These are phyloP conservation scores for Saksenaea oblongispora DNA, from an alignment of 371 early-diverging fungal genomes.

Conservation along the genomic window DNA sequence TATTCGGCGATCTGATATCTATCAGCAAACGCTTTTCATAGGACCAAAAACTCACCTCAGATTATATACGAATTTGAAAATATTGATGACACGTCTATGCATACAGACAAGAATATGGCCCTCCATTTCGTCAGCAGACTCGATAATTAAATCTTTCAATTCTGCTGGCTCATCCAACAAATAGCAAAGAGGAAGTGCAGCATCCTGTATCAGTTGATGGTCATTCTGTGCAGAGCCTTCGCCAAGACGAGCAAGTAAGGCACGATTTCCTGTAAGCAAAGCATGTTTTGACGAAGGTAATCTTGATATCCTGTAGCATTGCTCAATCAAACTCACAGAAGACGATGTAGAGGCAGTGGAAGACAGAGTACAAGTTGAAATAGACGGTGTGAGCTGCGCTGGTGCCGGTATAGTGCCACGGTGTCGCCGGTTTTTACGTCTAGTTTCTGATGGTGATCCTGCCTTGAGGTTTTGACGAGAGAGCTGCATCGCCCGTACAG, in stretches of 20 bases:
- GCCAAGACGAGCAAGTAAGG: constrained; percentile 30
- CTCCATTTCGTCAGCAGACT: constrained; percentile 32
- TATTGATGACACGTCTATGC: constrained; percentile 44
- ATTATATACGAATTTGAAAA: constrained; percentile 50
- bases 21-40: neutral
- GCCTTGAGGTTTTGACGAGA: too few species aligned
- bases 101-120: constrained; percentile 50
- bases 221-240: constrained; percentile 4
- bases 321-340: neutral
- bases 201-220: constrained; percentile 20
- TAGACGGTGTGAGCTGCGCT: neutral
- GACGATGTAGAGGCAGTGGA: neutral
- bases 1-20: constrained; percentile 34
- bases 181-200: constrained; percentile 48
- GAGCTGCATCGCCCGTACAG: constrained; percentile 9
- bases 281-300: constrained; percentile 30
- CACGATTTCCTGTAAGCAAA: constrained; percentile 30
- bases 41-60: constrained; percentile 22
- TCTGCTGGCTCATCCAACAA: constrained; percentile 41
- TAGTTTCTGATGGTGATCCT: too few species aligned
- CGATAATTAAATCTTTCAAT: constrained; percentile 25
- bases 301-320: constrained; percentile 15
- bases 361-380: neutral
- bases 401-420: neutral
- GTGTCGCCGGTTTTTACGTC: neutral